Evolutionary conservation across 331 rosid species (phyloP).

Genomic region (Acacia concinna): DNA sequence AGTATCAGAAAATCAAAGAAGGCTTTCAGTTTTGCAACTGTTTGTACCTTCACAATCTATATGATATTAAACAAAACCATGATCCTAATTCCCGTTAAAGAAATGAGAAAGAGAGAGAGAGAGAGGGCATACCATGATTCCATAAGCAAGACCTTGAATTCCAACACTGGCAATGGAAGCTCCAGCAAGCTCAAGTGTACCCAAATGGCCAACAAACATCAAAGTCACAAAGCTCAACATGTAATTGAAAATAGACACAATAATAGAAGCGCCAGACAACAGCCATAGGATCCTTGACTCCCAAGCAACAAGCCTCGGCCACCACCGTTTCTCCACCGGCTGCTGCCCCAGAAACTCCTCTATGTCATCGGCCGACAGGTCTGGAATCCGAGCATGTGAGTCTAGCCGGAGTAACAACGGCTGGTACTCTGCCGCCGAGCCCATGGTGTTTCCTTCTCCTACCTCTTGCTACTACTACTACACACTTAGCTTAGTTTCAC

Average conservation of each 20-base stretch:
- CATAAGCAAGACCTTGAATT: conserved; percentile 51
- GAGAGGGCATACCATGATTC: not conserved
- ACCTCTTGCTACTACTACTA: not conserved
- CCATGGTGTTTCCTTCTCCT: conserved; percentile 25
- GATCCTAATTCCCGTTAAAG: too few species aligned
- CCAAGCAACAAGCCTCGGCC: conserved; percentile 64
- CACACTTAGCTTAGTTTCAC: not conserved
- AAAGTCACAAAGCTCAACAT: conserved; percentile 76
- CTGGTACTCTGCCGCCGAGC: conserved; percentile 35
- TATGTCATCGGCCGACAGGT: conserved; percentile 47
- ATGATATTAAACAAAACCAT: too few species aligned
- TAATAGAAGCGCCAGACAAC: conserved; percentile 65
- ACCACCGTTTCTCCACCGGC: conserved; percentile 48
- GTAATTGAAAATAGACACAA: conserved; percentile 57
- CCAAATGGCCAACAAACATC: conserved; percentile 66
- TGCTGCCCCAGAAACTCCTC: conserved; percentile 59
- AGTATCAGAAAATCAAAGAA: not conserved
- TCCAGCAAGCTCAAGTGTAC: conserved; percentile 69
- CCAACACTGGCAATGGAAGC: conserved; percentile 81
- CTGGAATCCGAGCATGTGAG: conserved; percentile 39
- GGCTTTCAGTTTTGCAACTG: not conserved
- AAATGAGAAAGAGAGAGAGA: not conserved
- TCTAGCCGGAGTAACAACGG: conserved; percentile 47
- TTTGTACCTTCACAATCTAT: too few species aligned
- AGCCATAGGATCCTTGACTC: conserved; percentile 78